Conservation (phyloP, 768 basidiomycete species). For the Scleroderma citrinum region DNA sequence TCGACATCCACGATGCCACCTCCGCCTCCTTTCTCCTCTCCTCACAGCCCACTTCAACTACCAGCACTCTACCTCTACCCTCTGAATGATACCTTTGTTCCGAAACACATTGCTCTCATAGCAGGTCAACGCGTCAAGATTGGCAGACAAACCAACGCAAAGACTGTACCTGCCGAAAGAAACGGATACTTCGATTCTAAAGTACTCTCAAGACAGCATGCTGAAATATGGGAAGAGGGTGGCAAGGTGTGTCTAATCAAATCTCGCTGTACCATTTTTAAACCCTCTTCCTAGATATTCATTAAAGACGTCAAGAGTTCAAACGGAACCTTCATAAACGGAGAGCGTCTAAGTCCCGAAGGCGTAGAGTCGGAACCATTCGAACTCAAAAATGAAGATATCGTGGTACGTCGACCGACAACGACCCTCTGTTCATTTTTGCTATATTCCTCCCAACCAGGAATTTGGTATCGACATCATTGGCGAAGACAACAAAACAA, state of each 20-base stretch:
- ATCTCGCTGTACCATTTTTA: slow-evolving; percentile 7
- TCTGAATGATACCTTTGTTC: slow-evolving; percentile 88
- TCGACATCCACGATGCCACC: slow-evolving; percentile 27
- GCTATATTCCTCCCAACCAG: slow-evolving; percentile 33
- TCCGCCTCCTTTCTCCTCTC: slow-evolving; percentile 25
- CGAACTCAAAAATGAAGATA: slow-evolving; percentile 92
- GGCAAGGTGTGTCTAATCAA: slow-evolving; percentile 56
- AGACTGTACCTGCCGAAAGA: slow-evolving; percentile 86
- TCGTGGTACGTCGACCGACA: slow-evolving; percentile 65
- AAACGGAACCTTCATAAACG: slow-evolving; percentile 98
- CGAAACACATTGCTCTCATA: slow-evolving; percentile 86
- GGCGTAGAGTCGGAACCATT: slow-evolving; percentile 88
- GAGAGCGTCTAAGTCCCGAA: slow-evolving; percentile 85
- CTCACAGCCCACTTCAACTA: slow-evolving; percentile 20
- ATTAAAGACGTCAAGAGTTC: slow-evolving; percentile 99
- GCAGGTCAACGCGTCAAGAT: slow-evolving; percentile 74
- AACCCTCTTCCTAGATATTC: slow-evolving; percentile 58
- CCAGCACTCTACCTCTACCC: slow-evolving; percentile 75
- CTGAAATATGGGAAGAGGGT: slow-evolving; percentile 95
- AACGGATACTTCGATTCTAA: slow-evolving; percentile 98
- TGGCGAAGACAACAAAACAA: slow-evolving; percentile 95
- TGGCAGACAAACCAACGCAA: slow-evolving; percentile 92
- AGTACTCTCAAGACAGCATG: slow-evolving; percentile 89
- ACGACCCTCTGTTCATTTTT: neutral
- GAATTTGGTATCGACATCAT: slow-evolving; percentile 99